These are phyloP conservation scores for Venturia carpophila DNA, from an alignment of 2,329 filamentous ascomycete species.

Conservation along the genomic window DNA sequence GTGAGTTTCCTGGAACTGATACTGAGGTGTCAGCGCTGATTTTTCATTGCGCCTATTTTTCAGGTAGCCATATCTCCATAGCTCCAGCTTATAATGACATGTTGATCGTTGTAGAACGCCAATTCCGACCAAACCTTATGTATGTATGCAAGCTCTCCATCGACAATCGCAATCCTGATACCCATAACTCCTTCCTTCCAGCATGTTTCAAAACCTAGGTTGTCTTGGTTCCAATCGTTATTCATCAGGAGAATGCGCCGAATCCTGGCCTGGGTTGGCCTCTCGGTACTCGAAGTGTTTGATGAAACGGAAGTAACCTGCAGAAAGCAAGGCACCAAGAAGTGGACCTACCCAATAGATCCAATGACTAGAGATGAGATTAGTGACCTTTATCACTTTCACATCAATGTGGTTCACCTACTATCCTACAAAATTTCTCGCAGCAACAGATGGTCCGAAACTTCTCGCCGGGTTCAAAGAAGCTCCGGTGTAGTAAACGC, in stretches of 20 bases:
- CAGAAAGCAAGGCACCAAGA: conserved; percentile 15
- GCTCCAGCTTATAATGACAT: not conserved
- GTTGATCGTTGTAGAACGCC: not conserved
- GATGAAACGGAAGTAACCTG: conserved; percentile 15
- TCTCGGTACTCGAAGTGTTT: conserved; percentile 18
- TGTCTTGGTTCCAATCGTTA: not conserved
- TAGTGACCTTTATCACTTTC: not conserved
- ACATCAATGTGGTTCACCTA: not conserved
- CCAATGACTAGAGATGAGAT: conserved; percentile 13
- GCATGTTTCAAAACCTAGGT: not conserved
- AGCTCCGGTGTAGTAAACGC: conserved; percentile 17
- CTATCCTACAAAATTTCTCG: conserved; percentile 18
- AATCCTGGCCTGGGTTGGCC: conserved; percentile 19
- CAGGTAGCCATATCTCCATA: not conserved
- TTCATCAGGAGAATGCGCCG: not conserved
- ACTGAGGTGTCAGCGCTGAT: no score
- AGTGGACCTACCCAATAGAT: conserved; percentile 19
- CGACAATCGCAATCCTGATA: not conserved
- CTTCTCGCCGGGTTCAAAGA: conserved; percentile 16
- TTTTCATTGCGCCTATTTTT: not conserved
- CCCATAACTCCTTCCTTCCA: not conserved
- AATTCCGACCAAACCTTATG: not conserved
- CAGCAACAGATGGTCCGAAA: conserved; percentile 16
- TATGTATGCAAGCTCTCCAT: not conserved
- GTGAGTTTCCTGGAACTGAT: not conserved